Evolutionary conservation across 208 protist species (phyloP).

Genomic region (Trypanosoma platydactyli): DNA sequence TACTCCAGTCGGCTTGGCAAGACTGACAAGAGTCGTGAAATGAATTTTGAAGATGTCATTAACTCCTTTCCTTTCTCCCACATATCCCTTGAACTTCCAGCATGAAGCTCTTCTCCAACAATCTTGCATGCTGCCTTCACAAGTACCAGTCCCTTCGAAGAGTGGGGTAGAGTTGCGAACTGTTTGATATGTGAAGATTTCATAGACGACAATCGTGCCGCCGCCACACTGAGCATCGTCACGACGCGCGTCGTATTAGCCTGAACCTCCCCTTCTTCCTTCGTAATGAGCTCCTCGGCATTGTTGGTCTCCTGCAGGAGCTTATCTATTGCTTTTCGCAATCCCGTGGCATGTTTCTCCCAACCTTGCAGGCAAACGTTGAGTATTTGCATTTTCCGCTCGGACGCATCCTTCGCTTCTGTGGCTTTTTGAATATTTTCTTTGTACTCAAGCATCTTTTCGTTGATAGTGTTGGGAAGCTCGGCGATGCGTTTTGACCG

Average conservation of each 20-base stretch:
- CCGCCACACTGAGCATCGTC: constrained; percentile 31
- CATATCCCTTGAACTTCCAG: constrained; percentile 43
- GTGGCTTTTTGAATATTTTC: background rate
- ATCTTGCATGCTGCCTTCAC: constrained; percentile 54
- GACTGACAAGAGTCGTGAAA: constrained; percentile 38
- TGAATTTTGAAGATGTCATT: constrained; percentile 51
- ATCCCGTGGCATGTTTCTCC: constrained; percentile 1
- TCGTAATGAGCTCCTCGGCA: constrained; percentile 5
- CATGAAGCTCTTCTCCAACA: constrained; percentile 59
- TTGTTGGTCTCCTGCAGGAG: background rate
- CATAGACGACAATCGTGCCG: constrained; percentile 32
- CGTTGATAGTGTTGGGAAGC: constrained; percentile 15
- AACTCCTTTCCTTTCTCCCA: constrained; percentile 45
- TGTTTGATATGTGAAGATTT: constrained; percentile 42
- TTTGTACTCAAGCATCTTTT: constrained; percentile 21
- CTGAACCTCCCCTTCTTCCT: constrained; percentile 27
- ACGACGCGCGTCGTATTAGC: constrained; percentile 28
- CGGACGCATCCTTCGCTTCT: background rate
- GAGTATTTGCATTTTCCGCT: background rate
- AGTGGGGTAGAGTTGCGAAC: constrained; percentile 35
- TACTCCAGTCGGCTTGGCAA: constrained; percentile 35
- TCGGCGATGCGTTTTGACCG: constrained; percentile 18
- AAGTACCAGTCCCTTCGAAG: constrained; percentile 50
- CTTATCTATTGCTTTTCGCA: background rate
- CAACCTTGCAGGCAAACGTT: background rate